phyloP scores from a whole-genome alignment of 2,329 filamentous ascomycete genomes.

The Beauveria sp. region DNA sequence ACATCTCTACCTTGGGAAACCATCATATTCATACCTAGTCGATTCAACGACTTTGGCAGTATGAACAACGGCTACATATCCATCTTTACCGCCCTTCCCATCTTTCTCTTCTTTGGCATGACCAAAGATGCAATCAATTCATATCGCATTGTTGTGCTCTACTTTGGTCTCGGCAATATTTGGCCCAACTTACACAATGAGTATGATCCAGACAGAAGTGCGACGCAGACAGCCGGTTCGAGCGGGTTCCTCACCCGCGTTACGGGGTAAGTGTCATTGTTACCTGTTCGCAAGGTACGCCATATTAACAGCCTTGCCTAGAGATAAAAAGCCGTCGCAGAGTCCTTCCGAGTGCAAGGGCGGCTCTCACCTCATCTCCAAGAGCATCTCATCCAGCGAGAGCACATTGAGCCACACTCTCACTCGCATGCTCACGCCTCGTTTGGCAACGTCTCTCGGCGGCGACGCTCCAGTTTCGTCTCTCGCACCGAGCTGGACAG shows the following conservation, averaged over 20 bases:
- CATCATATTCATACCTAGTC: slow-evolving; percentile 38
- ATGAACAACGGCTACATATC: slow-evolving; percentile 42
- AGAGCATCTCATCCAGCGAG: slow-evolving; percentile 3
- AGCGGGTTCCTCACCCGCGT: background rate
- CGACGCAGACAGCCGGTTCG: background rate
- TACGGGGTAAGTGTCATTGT: background rate
- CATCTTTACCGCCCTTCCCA: slow-evolving; percentile 37
- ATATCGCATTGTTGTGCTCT: slow-evolving; percentile 35
- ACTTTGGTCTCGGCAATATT: slow-evolving; percentile 33
- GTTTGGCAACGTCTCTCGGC: background rate
- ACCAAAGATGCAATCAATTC: slow-evolving; percentile 45
- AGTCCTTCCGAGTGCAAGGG: background rate
- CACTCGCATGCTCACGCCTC: background rate
- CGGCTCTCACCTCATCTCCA: background rate
- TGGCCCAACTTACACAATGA: slow-evolving; percentile 35
- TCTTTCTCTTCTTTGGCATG: slow-evolving; percentile 49
- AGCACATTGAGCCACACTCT: background rate
- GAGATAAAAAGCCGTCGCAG: background rate
- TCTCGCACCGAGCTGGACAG: background rate
- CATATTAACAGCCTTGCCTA: background rate
- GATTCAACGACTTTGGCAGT: slow-evolving; percentile 28
- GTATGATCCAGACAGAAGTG: slow-evolving; percentile 28
- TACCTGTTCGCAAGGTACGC: background rate
- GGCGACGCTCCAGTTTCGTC: background rate
- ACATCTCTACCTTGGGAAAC: slow-evolving; percentile 35